Evolutionary conservation across 306 rosid genomes (phyloP), one percentile per base, ranked within the genome.

Genomic region (Abrus pulchellus): DNA sequence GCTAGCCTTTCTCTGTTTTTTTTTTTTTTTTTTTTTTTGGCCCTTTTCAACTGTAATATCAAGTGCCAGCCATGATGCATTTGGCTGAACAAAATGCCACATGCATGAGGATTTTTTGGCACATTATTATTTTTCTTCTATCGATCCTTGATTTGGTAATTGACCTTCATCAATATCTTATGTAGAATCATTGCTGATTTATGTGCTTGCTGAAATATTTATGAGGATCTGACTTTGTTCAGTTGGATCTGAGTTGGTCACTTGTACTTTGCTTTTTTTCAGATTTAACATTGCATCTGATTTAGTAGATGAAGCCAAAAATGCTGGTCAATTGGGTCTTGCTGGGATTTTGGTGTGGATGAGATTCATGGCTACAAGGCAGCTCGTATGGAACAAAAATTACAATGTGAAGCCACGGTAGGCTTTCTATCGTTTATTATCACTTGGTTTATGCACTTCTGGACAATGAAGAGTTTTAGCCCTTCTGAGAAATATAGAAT

Each of bases 321-420:
- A 87, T 47, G 87, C 91, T 79, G 98, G 98, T 4, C 87, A 86
- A 75, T 77, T 88, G 84, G 99, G 98, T 73, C 86, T 95, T 69
- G 96, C 94, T 0, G 98, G 91, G 41, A 88, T 95, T 65, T 86
- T 95, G 87, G 99, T 95, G 75, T 95, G 99, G 99, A 91, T 93
- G 98, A 90, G 99, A 84, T 95, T 93, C 86, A 95, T 95, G 99
- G 98, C 99, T 57, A 92, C 93, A 4, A 90, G 99, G 87, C 99
- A 95, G 91, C 98, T 93, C 78, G 83, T 86, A 85, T 95, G 99
- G 99, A 95, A 95, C 91, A 95, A 95, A 91, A 93, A 95, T 82
- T 95, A 95, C 88, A 95, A 95, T 38, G 99, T 95, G 87, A 95
- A 95, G 85, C 99, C 99, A 88, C 97, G 99, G 99, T 95, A 90